phyloP scores from a whole-genome alignment of 2,329 filamentous ascomycete species.

The Colletotrichum ledebouriae region DNA sequence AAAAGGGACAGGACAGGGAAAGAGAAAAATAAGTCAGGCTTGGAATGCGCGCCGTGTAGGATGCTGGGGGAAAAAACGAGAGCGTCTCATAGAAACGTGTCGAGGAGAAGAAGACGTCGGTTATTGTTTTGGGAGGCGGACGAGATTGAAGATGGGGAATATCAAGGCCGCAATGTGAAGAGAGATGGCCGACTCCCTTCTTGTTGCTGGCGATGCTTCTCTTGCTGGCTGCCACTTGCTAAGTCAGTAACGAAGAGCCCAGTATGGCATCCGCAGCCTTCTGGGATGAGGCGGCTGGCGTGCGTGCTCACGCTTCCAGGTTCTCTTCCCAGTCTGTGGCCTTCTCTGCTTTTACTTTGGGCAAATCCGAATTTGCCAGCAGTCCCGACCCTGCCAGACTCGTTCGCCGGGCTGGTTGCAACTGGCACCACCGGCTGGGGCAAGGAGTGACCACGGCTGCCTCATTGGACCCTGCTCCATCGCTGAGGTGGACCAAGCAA shows the following conservation, averaged over 20 bases:
- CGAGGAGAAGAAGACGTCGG: constrained; percentile 19
- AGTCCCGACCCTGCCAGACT: constrained; percentile 9
- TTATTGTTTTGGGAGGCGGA: constrained; percentile 27
- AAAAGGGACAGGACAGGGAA: neutral
- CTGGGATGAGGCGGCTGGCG: constrained; percentile 9
- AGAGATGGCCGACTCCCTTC: constrained; percentile 31
- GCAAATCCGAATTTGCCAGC: constrained; percentile 13
- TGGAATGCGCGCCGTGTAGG: constrained; percentile 6
- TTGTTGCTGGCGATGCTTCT: constrained; percentile 38
- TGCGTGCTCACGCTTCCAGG: neutral
- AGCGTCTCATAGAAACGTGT: constrained; percentile 4
- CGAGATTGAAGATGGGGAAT: constrained; percentile 3
- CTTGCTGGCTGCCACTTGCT: constrained; percentile 6
- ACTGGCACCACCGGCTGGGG: neutral
- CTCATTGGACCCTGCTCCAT: neutral
- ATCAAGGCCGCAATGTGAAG: constrained; percentile 28
- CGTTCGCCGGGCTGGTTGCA: neutral
- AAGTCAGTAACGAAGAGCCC: neutral
- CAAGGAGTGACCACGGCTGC: constrained; percentile 16
- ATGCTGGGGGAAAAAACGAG: constrained; percentile 9
- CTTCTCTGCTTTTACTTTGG: neutral
- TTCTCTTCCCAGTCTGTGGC: neutral
- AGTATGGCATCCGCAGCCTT: constrained; percentile 9
- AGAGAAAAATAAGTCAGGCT: constrained; percentile 3
- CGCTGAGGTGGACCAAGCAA: neutral